A percentile compares a stretch with the other conserved stretches of the same genome.
phyloP scores from a whole-genome alignment of 345 rosid species.

The Eucalyptus cloeziana region DNA sequence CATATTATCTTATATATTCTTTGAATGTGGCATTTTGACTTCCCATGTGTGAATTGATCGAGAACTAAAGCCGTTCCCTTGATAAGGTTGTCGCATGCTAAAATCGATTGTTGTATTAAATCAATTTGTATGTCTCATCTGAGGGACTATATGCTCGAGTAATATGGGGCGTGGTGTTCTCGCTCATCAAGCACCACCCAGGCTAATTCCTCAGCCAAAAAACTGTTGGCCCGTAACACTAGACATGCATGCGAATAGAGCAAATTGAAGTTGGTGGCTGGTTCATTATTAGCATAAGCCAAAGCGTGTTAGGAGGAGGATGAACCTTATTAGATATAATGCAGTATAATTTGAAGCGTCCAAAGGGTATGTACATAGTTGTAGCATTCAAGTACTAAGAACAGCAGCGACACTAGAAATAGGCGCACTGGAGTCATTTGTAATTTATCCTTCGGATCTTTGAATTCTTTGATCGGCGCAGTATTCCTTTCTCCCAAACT shows the following conservation, averaged over 20 bases:
- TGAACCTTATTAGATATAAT: not conserved
- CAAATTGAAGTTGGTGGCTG: not conserved
- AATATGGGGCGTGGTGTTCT: not conserved
- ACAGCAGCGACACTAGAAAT: not conserved
- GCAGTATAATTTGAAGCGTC: not conserved
- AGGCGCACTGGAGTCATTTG: not conserved
- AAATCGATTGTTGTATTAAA: rapidly evolving
- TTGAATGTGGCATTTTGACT: rapidly evolving
- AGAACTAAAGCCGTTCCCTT: rapidly evolving
- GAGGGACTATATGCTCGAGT: not conserved
- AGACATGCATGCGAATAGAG: not conserved
- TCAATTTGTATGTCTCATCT: rapidly evolving
- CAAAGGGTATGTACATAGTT: not conserved
- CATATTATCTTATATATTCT: rapidly evolving
- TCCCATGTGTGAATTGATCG: rapidly evolving
- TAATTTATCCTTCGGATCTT: not conserved
- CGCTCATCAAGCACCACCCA: not conserved
- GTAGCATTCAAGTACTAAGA: not conserved
- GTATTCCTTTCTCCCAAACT: not conserved
- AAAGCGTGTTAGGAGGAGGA: not conserved
- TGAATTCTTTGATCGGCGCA: not conserved
- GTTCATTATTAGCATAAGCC: not conserved
- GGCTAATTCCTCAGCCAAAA: not conserved
- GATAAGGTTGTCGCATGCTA: rapidly evolving
- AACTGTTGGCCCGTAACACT: not conserved